phyloP scores from a whole-genome alignment of 2,329 filamentous ascomycete species.

The Pseudogymnoascus destructans region DNA sequence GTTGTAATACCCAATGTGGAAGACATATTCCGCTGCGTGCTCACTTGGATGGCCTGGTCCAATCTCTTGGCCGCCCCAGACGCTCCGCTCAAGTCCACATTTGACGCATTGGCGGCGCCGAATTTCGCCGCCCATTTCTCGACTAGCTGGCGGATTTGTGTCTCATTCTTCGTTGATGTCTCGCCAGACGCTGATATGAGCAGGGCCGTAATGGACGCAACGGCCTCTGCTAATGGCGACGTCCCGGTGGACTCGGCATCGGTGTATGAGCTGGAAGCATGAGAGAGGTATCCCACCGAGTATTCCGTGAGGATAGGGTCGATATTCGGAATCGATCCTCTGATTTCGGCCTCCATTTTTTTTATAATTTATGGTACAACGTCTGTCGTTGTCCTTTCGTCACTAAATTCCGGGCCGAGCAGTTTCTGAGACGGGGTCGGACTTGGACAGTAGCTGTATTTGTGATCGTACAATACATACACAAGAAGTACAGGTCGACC shows the following conservation, averaged over 20 bases:
- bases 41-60: conserved; percentile 90
- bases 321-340: conserved; percentile 69
- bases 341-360: conserved; percentile 77
- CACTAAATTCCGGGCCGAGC: background rate
- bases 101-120: conserved; percentile 54
- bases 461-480: background rate
- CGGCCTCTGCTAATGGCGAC: conserved; percentile 74
- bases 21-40: conserved; percentile 87
- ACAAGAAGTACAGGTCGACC: background rate
- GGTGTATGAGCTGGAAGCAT: conserved; percentile 75
- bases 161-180: conserved; percentile 56
- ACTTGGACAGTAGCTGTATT: conserved; percentile 1
- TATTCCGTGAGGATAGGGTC: conserved; percentile 85
- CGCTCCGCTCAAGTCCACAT: conserved; percentile 53
- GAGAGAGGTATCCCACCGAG: conserved; percentile 83
- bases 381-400: background rate
- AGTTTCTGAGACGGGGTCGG: background rate
- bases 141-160: conserved; percentile 69
- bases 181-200: conserved; percentile 88
- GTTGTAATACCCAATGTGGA: conserved; percentile 82
- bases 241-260: conserved; percentile 57
- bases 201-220: conserved; percentile 70
- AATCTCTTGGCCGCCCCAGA: conserved; percentile 71
- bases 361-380: conserved; percentile 15
- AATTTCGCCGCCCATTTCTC: conserved; percentile 81